Evolutionary conservation across 495 filamentous ascomycete species (phyloP), one percentile per base, ranked within the genome.

Genomic region (Lophiotrema nucula): DNA sequence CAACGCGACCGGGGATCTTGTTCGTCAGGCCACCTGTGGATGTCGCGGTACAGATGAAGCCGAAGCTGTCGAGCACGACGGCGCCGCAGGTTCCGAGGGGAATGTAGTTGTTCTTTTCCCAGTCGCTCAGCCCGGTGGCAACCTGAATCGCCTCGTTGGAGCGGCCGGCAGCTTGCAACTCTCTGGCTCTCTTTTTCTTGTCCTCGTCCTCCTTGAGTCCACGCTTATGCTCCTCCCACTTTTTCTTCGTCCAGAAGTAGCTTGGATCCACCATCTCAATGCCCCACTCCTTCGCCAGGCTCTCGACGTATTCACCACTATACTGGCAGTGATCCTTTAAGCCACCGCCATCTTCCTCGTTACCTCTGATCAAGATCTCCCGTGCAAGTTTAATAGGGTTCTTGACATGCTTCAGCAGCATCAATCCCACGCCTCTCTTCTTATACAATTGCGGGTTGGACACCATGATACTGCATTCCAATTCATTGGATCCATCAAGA

Each of bases 381-480:
- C 76, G 75, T 10, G 90, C 91, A 4, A 96, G 75, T 51, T 79
- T 72, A 41, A 96, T 86, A 0, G 91, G 91, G 62, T 95, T 90
- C 66, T 85, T 87, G 13, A 92, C 86, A 21, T 76, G 79, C 22
- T 78, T 77, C 18, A 96, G 62, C 4, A 88, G 79, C 68, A 88
- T 89, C 8, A 90, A 81, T 11, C 87, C 88, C 0, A 86, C 87
- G 16, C 84, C 89, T 22, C 89, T 79, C 73, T 96, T 96, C 24
- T 82, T 81, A 35, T 74, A 71, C n/a, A n/a, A n/a, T n/a, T n/a
- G n/a, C 1, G 84, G 85, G n/a, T 76, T 74, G 3, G 86, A 84
- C 0, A 93, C 88, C 92, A 96, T 96, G 23, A 96, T 79, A n/a
- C 83, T 88, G 25, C 91, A 87, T 71, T 96, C 91, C 62, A 95